Base-by-base conservation (phyloP, 2,329 filamentous ascomycete species). In the Colletotrichum sp. region DNA sequence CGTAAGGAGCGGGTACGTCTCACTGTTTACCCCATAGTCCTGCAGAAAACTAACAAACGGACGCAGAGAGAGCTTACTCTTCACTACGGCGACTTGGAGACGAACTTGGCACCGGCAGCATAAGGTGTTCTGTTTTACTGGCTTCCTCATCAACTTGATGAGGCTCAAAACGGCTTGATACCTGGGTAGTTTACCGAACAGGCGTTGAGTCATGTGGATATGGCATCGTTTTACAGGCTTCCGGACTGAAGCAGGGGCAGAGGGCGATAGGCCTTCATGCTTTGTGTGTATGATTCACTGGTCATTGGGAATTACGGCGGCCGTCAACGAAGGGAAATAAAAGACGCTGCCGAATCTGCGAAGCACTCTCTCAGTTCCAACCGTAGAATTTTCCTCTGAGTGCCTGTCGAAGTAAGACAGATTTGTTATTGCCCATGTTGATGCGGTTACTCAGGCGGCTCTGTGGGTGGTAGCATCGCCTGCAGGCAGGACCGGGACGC, bases 61-160 rank as follows among this genome's bases (percentile, higher is more conserved):
- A 34, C 67, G 61, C 77, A 93, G 92, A 86, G 91, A 70, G 91
- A 93, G 79, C 87, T 93, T 74, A 90, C 90, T 9, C 83, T 93
- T 61, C 87, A 91, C 78, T 93, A 93, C 75, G 88, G 88, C 58
- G 92, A 93, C 75, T 83, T 93, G 75, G 91, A 93, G 82, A 90
- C 89, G 75, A 84, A 84, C 10, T 76, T 74, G 71, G 67, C 28
- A 65, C 71, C 71, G 55, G 38, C 65, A 70, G 71, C 74, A 71
- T 76, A 71, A 34, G 43, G n/a, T 52, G 52, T 61, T 67, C 36
- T 55, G 65, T 65, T 48, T 73, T 57, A 68, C 58, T 66, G 60
- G 52, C 58, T 75, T 66, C 60, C 36, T 75, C 66, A 57, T 69
- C 16, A 34, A 28, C n/a, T 61, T 43, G 58, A 71, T 66, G 71